Conservation (phyloP, 2,329 filamentous ascomycete species). For the Colletotrichum kahawae region DNA sequence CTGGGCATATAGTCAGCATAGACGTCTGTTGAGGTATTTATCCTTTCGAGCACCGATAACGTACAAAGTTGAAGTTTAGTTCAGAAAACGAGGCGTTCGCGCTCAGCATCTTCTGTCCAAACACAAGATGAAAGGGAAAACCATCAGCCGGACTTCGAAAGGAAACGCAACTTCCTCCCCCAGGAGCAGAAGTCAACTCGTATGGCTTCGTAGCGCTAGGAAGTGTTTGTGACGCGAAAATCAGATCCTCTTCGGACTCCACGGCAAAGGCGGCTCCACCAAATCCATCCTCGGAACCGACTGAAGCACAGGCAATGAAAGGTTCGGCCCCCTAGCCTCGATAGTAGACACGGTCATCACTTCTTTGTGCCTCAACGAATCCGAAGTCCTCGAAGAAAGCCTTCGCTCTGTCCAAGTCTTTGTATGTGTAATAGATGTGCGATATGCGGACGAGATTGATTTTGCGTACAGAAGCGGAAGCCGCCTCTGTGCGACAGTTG, state of each 20-base stretch:
- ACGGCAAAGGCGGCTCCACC: slow-evolving; percentile 64
- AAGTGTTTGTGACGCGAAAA: slow-evolving; percentile 51
- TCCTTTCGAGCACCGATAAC: neutral
- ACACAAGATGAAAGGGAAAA: slow-evolving; percentile 62
- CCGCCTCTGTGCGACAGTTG: neutral
- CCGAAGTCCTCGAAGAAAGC: slow-evolving; percentile 55
- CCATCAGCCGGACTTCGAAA: slow-evolving; percentile 59
- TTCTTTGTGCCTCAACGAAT: slow-evolving; percentile 42
- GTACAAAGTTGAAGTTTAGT: slow-evolving; percentile 50
- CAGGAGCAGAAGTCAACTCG: slow-evolving; percentile 54
- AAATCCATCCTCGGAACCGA: slow-evolving; percentile 54
- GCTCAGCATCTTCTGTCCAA: slow-evolving; percentile 51
- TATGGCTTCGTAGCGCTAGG: slow-evolving; percentile 53
- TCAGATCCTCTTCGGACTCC: slow-evolving; percentile 59
- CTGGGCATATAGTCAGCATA: no score
- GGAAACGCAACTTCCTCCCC: slow-evolving; percentile 57
- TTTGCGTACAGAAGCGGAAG: slow-evolving; percentile 6
- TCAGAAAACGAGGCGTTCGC: slow-evolving; percentile 41
- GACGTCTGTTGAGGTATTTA: no score
- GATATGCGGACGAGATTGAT: slow-evolving; percentile 44
- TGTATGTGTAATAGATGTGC: slow-evolving; percentile 54
- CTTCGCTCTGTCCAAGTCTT: slow-evolving; percentile 43
- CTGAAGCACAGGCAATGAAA: slow-evolving; percentile 61
- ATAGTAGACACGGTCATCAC: slow-evolving; percentile 57
- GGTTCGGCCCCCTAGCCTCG: slow-evolving; percentile 66